Base-by-base conservation (phyloP, 2,329 filamentous ascomycete genomes). In the Mycosphaerella sp. region DNA sequence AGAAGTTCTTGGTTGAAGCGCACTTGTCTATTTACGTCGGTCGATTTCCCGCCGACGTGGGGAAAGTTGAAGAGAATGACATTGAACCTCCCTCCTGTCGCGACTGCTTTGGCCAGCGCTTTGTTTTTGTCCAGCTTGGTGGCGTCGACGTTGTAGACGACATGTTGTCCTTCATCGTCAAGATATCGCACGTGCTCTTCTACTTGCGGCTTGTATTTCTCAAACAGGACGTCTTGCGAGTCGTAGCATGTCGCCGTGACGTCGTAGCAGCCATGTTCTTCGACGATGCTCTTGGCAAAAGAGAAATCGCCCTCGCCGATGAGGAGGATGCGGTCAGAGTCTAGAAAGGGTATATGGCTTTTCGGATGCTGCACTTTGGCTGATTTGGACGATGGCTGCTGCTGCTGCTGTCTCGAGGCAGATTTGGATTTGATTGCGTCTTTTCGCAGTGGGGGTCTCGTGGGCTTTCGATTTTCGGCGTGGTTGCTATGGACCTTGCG, bases 51-150 rank as follows among this genome's bases (percentile, higher is more conserved):
- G 59, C 93, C 93, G 3, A 95, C 87, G 74, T 98, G 93, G 36
- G 93, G 93, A 72, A 98, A 98, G 77, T 96, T 95, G 81, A 97
- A 98, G 61, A 92, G 78, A 58, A 97, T 85, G 53, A 83, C 80
- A 70, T 95, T 84, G 78, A 86, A 91, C 3, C 75, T 71, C 53
- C 62, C 65, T 2, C 54, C 57, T 5, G 41, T 45, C 6, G 38
- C 45, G 8, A 41, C 26, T 6, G 70, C 71, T 23, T 70, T 73
- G 45, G 72, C 74, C 40, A 78, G 64, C 17, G 73, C 66, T 57
- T 75, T 78, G 43, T 66, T 55, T 12, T 57, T 53, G 29, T 75
- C 75, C 67, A 86, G 78, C 62, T 80, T 85, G 42, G 79, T 83
- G 1, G 85, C 87, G 70, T 91, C 86, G 59, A 90, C 74, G 51